Evolutionary conservation across 23 red algal genomes (phyloP), one percentile per base, ranked within the genome.

Genomic region (Cyanidiococcus yangmingshanensis): DNA sequence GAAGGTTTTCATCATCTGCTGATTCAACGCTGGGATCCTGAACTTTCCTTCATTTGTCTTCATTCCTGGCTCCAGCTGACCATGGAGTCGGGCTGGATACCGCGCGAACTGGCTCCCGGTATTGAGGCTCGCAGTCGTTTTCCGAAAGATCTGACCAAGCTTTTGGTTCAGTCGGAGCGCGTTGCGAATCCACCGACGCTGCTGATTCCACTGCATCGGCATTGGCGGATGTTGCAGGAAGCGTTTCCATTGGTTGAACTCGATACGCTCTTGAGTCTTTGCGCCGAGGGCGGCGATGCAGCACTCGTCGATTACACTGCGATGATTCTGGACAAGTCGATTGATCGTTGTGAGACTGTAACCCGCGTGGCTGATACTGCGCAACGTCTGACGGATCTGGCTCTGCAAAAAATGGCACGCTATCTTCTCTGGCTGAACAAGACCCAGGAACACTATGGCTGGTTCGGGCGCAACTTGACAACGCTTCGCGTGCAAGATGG

Each of bases 1-100:
- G 94, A 98, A 76, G 94, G 94, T 2, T 98, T 98, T 67, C 94
- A 98, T 76, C 94, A 98, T 74, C 77, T 98, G 26, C 27, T 98
- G 59, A 45, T 98, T 31, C 86, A 86, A 38, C 50, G 41, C 7
- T 98, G 94, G 94, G 87, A 91, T 86, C 35, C 84, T 1, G 58
- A 67, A 38, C 85, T 98, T 32, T 80, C 88, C 37, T 39, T 50
- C 2, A 40, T 34, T 39, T 83, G 82, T 79, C 79, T 91, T 1
- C 45, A 15, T 17, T 91, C 84, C n/a, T 98, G 94, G 94, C 75
- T 98, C 59, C 79, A 76, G 32, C 76, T 51, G 1, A 81, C 83
- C 12, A 58, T 78, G n/a, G 75, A 39, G 38, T 58, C 45, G 59
- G 94, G 94, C 2, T 98, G 94, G 94, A 98, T 98, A 86, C 94